Conservation (phyloP, 495 filamentous ascomycete species). For the Geoglossum glabrum region DNA sequence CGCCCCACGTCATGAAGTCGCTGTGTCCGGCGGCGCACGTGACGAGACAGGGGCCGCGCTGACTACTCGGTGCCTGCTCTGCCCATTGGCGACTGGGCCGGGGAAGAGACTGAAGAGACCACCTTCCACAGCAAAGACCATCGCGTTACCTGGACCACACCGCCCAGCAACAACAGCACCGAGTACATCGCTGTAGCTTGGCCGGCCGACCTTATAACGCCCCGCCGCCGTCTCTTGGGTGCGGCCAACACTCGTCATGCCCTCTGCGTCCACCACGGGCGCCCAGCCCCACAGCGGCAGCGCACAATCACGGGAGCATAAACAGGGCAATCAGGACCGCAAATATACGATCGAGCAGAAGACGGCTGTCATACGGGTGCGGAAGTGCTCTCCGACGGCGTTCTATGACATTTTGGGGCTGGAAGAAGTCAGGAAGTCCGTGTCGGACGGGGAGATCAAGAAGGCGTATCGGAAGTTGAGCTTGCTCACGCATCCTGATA, state of each 20-base stretch:
- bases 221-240: background rate
- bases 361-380: conserved; percentile 68
- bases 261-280: conserved; percentile 57
- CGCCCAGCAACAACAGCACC: background rate
- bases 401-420: conserved; percentile 82
- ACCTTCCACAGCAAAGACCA: background rate
- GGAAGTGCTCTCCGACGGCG: conserved; percentile 59
- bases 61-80: background rate
- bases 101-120: background rate
- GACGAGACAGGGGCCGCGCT: background rate
- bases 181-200: conserved; percentile 9
- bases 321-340: conserved; percentile 81
- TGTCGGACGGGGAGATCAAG: conserved; percentile 67
- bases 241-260: conserved; percentile 28
- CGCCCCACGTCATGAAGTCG: background rate
- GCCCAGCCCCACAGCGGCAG: conserved; percentile 36
- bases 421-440: conserved; percentile 34
- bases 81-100: background rate
- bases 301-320: conserved; percentile 63
- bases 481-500: conserved; percentile 82
- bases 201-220: conserved; percentile 9
- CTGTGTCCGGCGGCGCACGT: background rate
- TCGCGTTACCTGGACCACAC: background rate
- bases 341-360: conserved; percentile 83
- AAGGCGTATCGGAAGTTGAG: conserved; percentile 86